Evolutionary conservation across 306 rosid species (phyloP).

Genomic region (Vicia faba): DNA sequence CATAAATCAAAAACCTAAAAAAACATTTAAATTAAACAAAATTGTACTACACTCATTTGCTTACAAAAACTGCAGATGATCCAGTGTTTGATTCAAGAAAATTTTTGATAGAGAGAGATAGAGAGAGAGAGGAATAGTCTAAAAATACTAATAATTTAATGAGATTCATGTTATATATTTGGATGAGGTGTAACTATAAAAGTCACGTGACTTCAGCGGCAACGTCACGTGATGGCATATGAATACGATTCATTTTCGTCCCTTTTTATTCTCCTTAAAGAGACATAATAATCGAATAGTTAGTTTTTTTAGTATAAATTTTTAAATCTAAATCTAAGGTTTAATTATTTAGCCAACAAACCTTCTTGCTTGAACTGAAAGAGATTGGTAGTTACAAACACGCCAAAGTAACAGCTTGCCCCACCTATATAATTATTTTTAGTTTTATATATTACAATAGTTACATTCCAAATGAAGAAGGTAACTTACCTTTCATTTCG

Average conservation of each 20-base stretch:
- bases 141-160: neutral
- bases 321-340: neutral
- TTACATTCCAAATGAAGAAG: too few relatives aligned
- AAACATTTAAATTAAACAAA: too few relatives aligned
- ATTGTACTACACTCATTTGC: too few relatives aligned
- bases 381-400: slow-evolving; percentile 10
- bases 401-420: neutral
- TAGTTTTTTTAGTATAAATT: too few relatives aligned
- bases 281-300: neutral
- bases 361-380: slow-evolving; percentile 3
- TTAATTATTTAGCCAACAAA: neutral
- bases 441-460: too few relatives aligned
- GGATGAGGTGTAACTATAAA: neutral
- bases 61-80: slow-evolving; percentile 1
- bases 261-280: neutral
- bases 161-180: neutral
- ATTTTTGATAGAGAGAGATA: too few relatives aligned
- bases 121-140: neutral
- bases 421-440: neutral
- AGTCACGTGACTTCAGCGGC: neutral
- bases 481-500: too few relatives aligned
- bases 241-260: neutral
- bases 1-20: neutral
- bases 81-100: neutral
- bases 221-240: neutral